Percentiles rank a stretch among this genome's conserved stretches.
These are phyloP conservation scores for Acacia crassicarpa DNA, from an alignment of 306 rosid genomes.

Conservation along the genomic window DNA sequence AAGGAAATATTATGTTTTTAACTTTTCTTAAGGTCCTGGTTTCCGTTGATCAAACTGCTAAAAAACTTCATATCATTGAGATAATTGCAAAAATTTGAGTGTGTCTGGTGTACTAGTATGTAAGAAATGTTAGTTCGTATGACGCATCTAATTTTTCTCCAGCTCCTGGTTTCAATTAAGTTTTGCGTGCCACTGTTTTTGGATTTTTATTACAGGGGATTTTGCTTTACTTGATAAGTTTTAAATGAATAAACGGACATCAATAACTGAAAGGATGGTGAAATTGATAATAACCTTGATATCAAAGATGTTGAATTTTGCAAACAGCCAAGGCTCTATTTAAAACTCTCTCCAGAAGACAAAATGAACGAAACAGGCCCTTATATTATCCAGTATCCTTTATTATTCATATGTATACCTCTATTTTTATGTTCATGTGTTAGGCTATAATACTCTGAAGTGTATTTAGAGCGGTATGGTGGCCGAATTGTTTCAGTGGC, in stretches of 20 bases:
- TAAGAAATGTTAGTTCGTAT: background rate
- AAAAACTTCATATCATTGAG: background rate
- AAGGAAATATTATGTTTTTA: background rate
- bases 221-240: conserved; percentile 28
- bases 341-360: conserved; percentile 87
- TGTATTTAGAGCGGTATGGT: background rate
- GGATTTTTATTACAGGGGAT: conserved; percentile 24
- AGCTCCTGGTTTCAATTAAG: background rate
- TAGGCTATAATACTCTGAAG: background rate
- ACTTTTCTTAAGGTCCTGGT: background rate
- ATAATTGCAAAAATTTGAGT: background rate
- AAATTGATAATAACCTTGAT: conserved; percentile 91
- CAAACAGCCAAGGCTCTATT: conserved; percentile 91
- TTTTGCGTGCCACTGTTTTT: conserved; percentile 26
- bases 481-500: background rate
- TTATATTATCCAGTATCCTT: conserved; percentile 92
- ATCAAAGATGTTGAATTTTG: conserved; percentile 70
- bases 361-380: conserved; percentile 86
- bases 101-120: background rate
- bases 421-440: conserved; percentile 1
- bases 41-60: conserved; percentile 12
- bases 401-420: background rate
- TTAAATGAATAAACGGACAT: conserved; percentile 27
- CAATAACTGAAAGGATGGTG: conserved; percentile 73
- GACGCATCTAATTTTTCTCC: background rate